Percentiles rank a stretch among this genome's conserved stretches.
phyloP scores from a whole-genome alignment of 1,139 yeast genomes.

The Geotrichum restrictum region DNA sequence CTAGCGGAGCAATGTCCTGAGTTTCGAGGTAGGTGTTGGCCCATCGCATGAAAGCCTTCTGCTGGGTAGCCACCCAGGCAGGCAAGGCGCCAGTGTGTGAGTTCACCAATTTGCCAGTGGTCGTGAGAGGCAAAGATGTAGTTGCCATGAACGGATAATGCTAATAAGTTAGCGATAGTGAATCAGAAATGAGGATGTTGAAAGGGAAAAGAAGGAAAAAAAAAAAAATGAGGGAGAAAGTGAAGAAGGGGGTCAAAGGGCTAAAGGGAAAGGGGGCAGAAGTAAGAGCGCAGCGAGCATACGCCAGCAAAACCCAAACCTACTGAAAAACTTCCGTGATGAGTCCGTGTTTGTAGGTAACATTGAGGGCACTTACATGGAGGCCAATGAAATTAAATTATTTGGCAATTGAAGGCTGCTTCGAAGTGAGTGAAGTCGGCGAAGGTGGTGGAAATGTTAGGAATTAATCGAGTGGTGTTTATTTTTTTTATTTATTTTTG shows the following conservation, averaged over 20 bases:
- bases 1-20: conserved; percentile 31
- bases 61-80: conserved; percentile 43
- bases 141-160: conserved; percentile 7
- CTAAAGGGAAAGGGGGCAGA: not conserved
- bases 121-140: conserved; percentile 5
- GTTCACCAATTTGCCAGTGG: conserved; percentile 1
- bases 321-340: not conserved
- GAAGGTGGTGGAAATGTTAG: too few relatives aligned
- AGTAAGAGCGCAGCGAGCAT: not conserved
- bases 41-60: conserved; percentile 42
- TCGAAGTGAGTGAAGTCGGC: too few relatives aligned
- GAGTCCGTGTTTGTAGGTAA: too few relatives aligned
- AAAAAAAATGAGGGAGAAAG: not conserved
- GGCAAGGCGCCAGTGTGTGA: conserved; percentile 25
- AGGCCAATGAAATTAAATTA: too few relatives aligned
- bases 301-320: too few relatives aligned
- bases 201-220: not conserved
- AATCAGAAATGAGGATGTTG: not conserved
- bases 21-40: conserved; percentile 39
- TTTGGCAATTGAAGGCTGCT: too few relatives aligned
- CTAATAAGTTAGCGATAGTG: not conserved
- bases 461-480: too few relatives aligned
- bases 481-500: not conserved
- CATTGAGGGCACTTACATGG: too few relatives aligned
- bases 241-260: not conserved